These are phyloP conservation scores for Zygosaccharomyces lentus DNA, from an alignment of 805 yeast genomes.

Conservation along the genomic window DNA sequence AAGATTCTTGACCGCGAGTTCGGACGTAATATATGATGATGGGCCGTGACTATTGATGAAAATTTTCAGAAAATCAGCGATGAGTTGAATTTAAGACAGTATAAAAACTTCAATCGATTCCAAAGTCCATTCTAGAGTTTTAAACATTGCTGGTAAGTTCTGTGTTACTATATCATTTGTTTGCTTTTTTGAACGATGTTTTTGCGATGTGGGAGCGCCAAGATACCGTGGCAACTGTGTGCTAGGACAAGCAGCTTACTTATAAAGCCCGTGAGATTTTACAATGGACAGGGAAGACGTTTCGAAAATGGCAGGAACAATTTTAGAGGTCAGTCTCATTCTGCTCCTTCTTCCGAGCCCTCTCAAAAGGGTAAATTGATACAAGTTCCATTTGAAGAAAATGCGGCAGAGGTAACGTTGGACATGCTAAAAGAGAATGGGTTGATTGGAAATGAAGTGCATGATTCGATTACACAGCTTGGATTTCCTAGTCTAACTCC, in stretches of 20 bases:
- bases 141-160: not conserved
- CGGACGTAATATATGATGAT: constrained; percentile 6
- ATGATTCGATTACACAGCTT: constrained; percentile 38
- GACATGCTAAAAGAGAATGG: constrained; percentile 30
- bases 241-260: not conserved
- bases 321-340: not conserved
- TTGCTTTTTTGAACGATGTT: not conserved
- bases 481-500: constrained; percentile 56
- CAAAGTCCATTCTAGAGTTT: not conserved
- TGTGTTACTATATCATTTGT: not conserved
- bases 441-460: constrained; percentile 28
- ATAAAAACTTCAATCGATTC: not conserved
- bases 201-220: not conserved
- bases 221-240: not conserved
- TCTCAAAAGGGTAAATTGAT: constrained; percentile 12
- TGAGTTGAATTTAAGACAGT: not conserved
- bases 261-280: constrained; percentile 1
- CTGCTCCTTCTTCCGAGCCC: not conserved
- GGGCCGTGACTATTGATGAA: not conserved
- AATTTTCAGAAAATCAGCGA: constrained; percentile 4
- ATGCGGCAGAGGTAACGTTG: constrained; percentile 24
- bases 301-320: not conserved
- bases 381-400: constrained; percentile 21
- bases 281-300: not conserved
- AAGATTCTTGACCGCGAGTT: not conserved